Percentiles rank a stretch among this genome's conserved stretches.
Evolutionary conservation across 2,329 filamentous ascomycete species (phyloP).

Genomic region (Emmonsiellopsis sp.): DNA sequence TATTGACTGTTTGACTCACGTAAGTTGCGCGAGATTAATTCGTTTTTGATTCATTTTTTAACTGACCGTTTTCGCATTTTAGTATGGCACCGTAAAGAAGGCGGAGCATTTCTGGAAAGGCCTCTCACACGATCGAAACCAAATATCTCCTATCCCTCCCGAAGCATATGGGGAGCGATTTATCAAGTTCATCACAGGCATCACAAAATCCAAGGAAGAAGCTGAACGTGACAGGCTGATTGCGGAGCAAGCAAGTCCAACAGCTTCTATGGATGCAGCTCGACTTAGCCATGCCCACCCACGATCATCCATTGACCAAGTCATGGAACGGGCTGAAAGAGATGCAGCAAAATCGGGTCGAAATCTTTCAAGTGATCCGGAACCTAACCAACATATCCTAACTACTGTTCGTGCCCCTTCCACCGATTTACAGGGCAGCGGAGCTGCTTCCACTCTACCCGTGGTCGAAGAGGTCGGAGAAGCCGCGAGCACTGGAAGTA

Average conservation of each 20-base stretch:
- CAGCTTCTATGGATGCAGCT: slow-evolving; percentile 21
- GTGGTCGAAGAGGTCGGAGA: slow-evolving; percentile 89
- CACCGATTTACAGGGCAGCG: slow-evolving; percentile 45
- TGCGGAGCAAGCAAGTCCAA: slow-evolving; percentile 20
- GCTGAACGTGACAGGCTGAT: slow-evolving; percentile 46
- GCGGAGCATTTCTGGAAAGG: slow-evolving; percentile 97
- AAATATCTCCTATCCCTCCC: slow-evolving; percentile 89
- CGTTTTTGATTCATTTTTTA: background rate
- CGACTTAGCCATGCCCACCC: slow-evolving; percentile 17
- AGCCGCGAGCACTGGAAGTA: slow-evolving; percentile 43
- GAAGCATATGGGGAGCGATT: slow-evolving; percentile 90
- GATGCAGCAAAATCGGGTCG: slow-evolving; percentile 37
- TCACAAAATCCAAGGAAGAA: slow-evolving; percentile 85
- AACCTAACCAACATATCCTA: slow-evolving; percentile 56
- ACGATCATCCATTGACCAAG: slow-evolving; percentile 40
- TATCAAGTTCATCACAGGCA: slow-evolving; percentile 78
- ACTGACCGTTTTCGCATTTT: slow-evolving; percentile 10
- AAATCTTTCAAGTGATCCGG: slow-evolving; percentile 38
- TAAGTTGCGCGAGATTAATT: slow-evolving; percentile 43
- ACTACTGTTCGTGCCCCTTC: slow-evolving; percentile 49
- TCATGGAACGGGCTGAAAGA: slow-evolving; percentile 52
- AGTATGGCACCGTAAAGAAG: slow-evolving; percentile 93
- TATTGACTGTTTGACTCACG: slow-evolving; percentile 95
- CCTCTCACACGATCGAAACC: slow-evolving; percentile 66
- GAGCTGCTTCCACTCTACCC: slow-evolving; percentile 54